phyloP scores from a whole-genome alignment of 192 early-diverging fungal species.

The Coemansia sp. region DNA sequence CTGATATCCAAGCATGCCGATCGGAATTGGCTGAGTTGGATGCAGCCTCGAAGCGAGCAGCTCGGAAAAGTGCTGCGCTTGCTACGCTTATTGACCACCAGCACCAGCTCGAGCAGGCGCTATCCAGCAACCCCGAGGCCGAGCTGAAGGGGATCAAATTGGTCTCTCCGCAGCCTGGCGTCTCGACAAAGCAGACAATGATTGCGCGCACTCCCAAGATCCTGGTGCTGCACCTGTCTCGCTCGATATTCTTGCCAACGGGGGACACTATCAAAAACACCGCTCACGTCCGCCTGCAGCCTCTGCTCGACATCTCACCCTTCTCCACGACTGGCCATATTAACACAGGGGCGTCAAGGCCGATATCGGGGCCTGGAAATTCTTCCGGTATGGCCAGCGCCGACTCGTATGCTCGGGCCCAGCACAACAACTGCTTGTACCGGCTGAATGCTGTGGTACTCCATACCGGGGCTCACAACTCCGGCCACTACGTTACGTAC shows the following conservation, averaged over 20 bases:
- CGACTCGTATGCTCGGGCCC: constrained; percentile 16
- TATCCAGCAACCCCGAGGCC: constrained; percentile 33
- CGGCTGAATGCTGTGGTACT: constrained; percentile 75
- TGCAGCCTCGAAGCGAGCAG: constrained; percentile 14
- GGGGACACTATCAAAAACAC: constrained; percentile 77
- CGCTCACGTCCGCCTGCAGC: constrained; percentile 65
- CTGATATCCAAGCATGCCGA: constrained; percentile 4
- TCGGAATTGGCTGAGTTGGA: constrained; percentile 6
- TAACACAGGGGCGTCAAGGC: constrained; percentile 56
- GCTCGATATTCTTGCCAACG: constrained; percentile 72
- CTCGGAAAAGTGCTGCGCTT: constrained; percentile 5
- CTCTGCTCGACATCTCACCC: constrained; percentile 71
- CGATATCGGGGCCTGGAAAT: constrained; percentile 31
- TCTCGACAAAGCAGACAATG: constrained; percentile 76
- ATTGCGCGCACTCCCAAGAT: constrained; percentile 80
- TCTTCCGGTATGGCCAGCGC: background rate
- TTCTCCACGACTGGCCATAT: constrained; percentile 71
- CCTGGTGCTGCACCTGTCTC: constrained; percentile 83
- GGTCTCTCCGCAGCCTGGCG: constrained; percentile 19
- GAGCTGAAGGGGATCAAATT: constrained; percentile 36
- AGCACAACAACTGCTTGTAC: constrained; percentile 57
- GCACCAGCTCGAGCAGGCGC: constrained; percentile 18
- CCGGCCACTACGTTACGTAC: constrained; percentile 90
- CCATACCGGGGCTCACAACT: constrained; percentile 82
- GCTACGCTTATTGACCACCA: constrained; percentile 16